Base-by-base conservation (phyloP, 208 protist genomes). In the Leishmania major region DNA sequence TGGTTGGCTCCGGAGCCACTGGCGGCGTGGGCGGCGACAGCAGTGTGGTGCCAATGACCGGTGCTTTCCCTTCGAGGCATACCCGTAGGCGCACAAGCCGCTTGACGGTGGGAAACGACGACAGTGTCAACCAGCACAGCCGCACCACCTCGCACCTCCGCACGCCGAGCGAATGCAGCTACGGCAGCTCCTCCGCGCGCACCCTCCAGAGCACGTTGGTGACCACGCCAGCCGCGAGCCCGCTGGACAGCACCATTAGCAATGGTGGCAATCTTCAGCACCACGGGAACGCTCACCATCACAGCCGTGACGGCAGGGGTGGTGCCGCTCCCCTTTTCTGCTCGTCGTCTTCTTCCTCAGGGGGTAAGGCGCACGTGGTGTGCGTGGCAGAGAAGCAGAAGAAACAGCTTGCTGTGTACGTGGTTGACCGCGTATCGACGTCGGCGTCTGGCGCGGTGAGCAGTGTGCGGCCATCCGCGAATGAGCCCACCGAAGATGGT, bases 321-420 rank as follows among this genome's bases (percentile, higher is more conserved):
- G 31, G 73, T 25, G 22, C 35, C 15, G 25, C 35, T 25, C 4
- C 51, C 47, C 35, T 40, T 19, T 13, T 45, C 43, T 28, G 59
- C 45, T 8, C 25, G 8, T n/a, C 70, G 28, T 74, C 35, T 8
- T 55, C 45, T 8, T 74, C 70, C 28, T 74, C 40, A 37, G 70
- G 35, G 15, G 53, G 51, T 55, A 69, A 51, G 40, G 43, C 49
- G 8, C 74, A 86, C 57, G 83, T 86, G 4, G 83, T 86, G 31
- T 86, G 83, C 55, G 83, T 86, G 3, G 83, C 83, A 11, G 83
- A 86, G 57, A 53, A 43, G 37, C 45, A 82, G 35, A 86, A 80
- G 66, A 86, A 86, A 69, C 62, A 81, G 57, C 73, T 86, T 37
- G 60, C 83, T 10, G 83, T 86, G 10, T 86, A 86, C 53, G 57